Conservation (phyloP, 228 moss, liverwort and hornwort species). For the Sphagnum fallax region DNA sequence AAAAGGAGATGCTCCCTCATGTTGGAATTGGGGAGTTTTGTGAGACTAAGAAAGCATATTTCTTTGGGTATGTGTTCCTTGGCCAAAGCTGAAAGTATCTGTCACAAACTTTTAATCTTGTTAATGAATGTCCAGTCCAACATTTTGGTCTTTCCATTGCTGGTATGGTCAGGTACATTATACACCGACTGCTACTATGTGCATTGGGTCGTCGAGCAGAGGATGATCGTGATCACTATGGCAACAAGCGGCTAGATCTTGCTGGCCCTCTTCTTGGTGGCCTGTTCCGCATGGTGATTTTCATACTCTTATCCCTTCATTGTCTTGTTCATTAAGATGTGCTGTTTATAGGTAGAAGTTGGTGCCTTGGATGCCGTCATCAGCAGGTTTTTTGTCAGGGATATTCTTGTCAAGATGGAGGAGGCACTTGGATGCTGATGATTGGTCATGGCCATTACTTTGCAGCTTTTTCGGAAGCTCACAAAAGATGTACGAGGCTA, state of each 20-base stretch:
- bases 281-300: slow-evolving; percentile 67
- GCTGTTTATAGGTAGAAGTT: neutral
- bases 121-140: neutral
- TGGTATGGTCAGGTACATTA: slow-evolving; percentile 51
- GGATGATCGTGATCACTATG: slow-evolving; percentile 98
- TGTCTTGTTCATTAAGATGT: neutral
- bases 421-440: neutral
- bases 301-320: neutral
- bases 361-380: too few relatives aligned
- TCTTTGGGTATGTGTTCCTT: slow-evolving; percentile 47
- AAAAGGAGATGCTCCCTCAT: slow-evolving; percentile 99
- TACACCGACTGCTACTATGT: slow-evolving; percentile 87
- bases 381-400: too few relatives aligned
- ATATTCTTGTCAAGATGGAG: neutral
- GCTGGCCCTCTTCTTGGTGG: slow-evolving; percentile 98
- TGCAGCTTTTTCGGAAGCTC: slow-evolving; percentile 85
- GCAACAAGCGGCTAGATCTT: slow-evolving; percentile 95
- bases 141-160: too few relatives aligned
- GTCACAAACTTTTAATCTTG: neutral
- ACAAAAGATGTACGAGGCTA: slow-evolving; percentile 98
- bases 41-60: slow-evolving; percentile 97
- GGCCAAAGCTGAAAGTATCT: neutral
- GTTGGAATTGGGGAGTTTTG: slow-evolving; percentile 97
- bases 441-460: neutral
- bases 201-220: slow-evolving; percentile 89